Base-by-base conservation (phyloP, 164 flowering plant genomes). In the Aristolochia californica region DNA sequence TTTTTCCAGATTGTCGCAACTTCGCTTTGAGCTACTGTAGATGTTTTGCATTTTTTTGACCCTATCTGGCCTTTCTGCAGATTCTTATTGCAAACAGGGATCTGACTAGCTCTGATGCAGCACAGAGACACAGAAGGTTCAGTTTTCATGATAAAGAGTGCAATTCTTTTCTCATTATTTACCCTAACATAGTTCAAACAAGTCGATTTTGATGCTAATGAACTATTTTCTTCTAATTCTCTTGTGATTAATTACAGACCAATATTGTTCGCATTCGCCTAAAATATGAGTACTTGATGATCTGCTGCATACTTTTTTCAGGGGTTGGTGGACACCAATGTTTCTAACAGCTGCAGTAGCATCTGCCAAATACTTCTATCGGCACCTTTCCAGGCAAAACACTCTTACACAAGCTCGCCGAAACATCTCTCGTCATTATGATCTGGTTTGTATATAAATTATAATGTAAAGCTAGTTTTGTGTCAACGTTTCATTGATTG, bases 241-340 rank as follows among this genome's bases (percentile, higher is more conserved):
- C 11, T 34, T 1, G 40, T 12, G 40, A 34, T 34, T 2, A 34
- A 12, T 48, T 48, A 1, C 7, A 9, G 51, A 48, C 23, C 51
- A 48, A 48, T n/a, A 1, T n/a, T 48, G 7, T 22, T 12, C 10
- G 10, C 40, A 2, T 48, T n/a, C n/a, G 23, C 20, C 23, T n/a
- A 17, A 48, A 48, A 48, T 48, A n/a, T n/a, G 3, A n/a, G 51
- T 15, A 48, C 51, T 1, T 48, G 51, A 48, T 48, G 51, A 48
- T 48, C 9, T 1, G 40, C 40, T 2, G 40, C 40, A 34, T 2
- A 1, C 8, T 47, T 5, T 16, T 20, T 74, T 24, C 64, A 88
- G 98, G 81, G 97, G 98, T 40, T 93, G 95, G 95, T 93, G 99
- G 97, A 89, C 94, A 22, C 95, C 95, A n/a, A 13, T 80, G 68